A percentile compares a stretch with the other conserved stretches of the same genome.
Conservation (phyloP, 2,329 filamentous ascomycete species). For the Ceratocystiopsis sp. region DNA sequence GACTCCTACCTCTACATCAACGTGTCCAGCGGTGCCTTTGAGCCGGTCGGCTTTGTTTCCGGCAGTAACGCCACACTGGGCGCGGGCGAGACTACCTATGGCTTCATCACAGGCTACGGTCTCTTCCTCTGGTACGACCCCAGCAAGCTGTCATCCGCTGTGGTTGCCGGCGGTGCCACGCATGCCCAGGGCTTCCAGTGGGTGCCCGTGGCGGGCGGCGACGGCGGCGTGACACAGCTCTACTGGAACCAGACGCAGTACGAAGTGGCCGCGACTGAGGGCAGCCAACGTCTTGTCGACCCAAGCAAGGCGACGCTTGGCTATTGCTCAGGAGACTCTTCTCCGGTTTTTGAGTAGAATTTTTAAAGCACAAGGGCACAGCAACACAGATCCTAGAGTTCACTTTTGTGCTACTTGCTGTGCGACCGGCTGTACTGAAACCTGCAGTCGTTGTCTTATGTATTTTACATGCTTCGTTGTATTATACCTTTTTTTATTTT, state of each 20-base stretch:
- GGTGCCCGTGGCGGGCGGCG: slow-evolving; percentile 2
- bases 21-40: slow-evolving; percentile 4
- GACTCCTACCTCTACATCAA: slow-evolving; percentile 5
- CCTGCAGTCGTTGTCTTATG: not conserved
- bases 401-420: no score
- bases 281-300: not conserved
- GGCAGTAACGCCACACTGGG: slow-evolving; percentile 5
- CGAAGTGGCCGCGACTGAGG: slow-evolving; percentile 3
- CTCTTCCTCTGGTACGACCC: slow-evolving; percentile 3
- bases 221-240: slow-evolving; percentile 5
- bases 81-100: slow-evolving; percentile 6
- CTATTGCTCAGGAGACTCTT: not conserved
- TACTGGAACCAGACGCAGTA: slow-evolving; percentile 10
- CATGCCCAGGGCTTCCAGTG: slow-evolving; percentile 7
- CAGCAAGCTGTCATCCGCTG: no score
- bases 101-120: slow-evolving; percentile 6
- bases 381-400: not conserved
- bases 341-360: not conserved
- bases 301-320: slow-evolving; percentile 1
- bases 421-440: no score
- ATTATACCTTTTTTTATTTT: not conserved
- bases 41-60: slow-evolving; percentile 5
- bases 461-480: not conserved
- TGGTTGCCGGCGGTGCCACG: not conserved
- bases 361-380: not conserved